Conservation (phyloP, 2,329 filamentous ascomycete genomes). For the Ophiosphaerella herpotricha region DNA sequence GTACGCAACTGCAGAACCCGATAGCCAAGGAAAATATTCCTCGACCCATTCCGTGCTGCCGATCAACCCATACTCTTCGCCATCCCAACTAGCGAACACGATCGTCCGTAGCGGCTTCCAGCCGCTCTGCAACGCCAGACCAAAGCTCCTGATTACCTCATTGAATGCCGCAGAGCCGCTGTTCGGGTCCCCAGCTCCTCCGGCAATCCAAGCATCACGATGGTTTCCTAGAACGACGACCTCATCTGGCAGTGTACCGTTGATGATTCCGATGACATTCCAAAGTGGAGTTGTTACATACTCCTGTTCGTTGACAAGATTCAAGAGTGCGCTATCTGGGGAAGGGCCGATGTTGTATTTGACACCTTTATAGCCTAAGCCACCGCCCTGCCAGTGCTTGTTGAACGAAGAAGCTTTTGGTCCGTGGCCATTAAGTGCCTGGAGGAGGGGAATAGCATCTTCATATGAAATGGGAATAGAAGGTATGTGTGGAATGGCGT, state of each 20-base stretch:
- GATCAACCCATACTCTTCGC: conserved; percentile 80
- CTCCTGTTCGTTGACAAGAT: conserved; percentile 56
- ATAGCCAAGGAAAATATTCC: conserved; percentile 82
- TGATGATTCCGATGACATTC: conserved; percentile 90
- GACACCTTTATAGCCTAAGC: conserved; percentile 78
- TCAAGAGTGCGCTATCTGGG: conserved; percentile 65
- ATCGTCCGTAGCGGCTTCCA: conserved; percentile 90
- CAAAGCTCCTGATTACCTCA: conserved; percentile 77
- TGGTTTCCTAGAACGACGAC: conserved; percentile 92
- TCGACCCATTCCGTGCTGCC: conserved; percentile 94
- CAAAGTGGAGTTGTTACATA: conserved; percentile 57
- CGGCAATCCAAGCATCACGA: conserved; percentile 85
- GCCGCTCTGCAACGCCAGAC: conserved; percentile 69
- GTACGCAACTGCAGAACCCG: conserved; percentile 74
- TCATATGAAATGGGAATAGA: conserved; percentile 88
- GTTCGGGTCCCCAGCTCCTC: conserved; percentile 83
- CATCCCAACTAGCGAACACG: conserved; percentile 75
- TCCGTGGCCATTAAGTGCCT: conserved; percentile 86
- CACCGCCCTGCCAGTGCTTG: conserved; percentile 72
- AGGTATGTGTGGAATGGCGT: conserved; percentile 79
- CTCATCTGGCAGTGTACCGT: conserved; percentile 82
- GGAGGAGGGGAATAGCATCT: conserved; percentile 86
- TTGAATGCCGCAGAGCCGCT: conserved; percentile 79
- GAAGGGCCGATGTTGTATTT: conserved; percentile 85
- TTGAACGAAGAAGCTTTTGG: conserved; percentile 76